Evolutionary conservation across 768 basidiomycete genomes (phyloP).

Genomic region (Termitomyces sp.): DNA sequence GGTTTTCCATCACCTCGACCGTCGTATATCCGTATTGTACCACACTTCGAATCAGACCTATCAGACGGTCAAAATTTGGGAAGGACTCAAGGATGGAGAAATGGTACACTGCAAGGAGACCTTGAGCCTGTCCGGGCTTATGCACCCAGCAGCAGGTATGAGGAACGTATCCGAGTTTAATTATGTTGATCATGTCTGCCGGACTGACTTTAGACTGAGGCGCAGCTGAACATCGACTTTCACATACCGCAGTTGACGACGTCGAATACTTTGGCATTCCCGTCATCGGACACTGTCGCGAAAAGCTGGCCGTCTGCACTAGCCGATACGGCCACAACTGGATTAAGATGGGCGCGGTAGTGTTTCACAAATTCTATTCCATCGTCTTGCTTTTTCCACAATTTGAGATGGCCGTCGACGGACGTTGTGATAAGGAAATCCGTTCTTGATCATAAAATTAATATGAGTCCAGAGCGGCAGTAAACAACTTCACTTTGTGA

Average conservation of each 20-base stretch:
- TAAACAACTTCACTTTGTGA: slow-evolving; percentile 65
- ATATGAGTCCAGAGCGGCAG: neutral
- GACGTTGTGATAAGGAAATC: slow-evolving; percentile 94
- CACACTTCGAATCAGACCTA: slow-evolving; percentile 75
- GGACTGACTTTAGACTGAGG: neutral
- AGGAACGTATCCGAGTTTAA: slow-evolving; percentile 83
- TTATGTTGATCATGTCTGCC: slow-evolving; percentile 97
- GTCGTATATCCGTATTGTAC: slow-evolving; percentile 85
- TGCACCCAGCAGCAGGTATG: slow-evolving; percentile 96
- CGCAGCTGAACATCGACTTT: neutral
- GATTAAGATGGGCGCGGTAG: slow-evolving; percentile 85
- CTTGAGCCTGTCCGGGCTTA: slow-evolving; percentile 78
- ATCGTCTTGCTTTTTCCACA: slow-evolving; percentile 98
- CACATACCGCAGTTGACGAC: slow-evolving; percentile 92
- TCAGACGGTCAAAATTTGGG: slow-evolving; percentile 13
- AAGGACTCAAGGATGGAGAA: neutral
- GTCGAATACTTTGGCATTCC: slow-evolving; percentile 93
- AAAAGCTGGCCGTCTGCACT: slow-evolving; percentile 91
- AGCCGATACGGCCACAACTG: slow-evolving; percentile 74
- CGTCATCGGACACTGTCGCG: slow-evolving; percentile 89
- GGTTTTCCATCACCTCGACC: slow-evolving; percentile 81
- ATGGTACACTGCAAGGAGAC: slow-evolving; percentile 79
- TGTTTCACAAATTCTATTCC: slow-evolving; percentile 99
- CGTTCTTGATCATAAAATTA: slow-evolving; percentile 47
- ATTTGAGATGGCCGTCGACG: slow-evolving; percentile 88